Percentiles rank a stretch among this genome's conserved stretches.
Conservation (phyloP, 2,329 filamentous ascomycete species). For the Alternaria postmessia region DNA sequence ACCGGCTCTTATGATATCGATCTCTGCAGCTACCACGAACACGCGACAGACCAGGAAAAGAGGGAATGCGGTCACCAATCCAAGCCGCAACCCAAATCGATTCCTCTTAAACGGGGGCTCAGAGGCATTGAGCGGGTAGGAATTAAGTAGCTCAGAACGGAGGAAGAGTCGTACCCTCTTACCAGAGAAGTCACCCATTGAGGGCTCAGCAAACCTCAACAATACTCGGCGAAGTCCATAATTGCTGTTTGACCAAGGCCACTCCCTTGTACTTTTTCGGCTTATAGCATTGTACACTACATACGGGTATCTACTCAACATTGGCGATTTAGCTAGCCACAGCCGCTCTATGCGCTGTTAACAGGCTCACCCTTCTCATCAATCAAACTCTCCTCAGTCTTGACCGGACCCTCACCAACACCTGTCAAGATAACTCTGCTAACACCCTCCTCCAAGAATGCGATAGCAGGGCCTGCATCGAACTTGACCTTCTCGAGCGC, state of each 20-base stretch:
- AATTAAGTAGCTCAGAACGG: too few species aligned
- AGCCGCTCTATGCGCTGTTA: constrained; percentile 16
- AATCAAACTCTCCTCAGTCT: constrained; percentile 79
- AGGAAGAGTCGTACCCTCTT: too few species aligned
- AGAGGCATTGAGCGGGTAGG: too few species aligned
- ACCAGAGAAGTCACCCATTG: too few species aligned
- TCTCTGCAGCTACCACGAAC: neutral
- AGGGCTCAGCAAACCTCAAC: too few species aligned
- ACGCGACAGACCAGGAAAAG: neutral
- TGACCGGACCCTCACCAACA: constrained; percentile 87
- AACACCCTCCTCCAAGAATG: constrained; percentile 75
- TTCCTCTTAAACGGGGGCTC: too few species aligned
- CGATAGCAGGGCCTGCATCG: constrained; percentile 49
- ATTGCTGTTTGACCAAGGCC: too few species aligned
- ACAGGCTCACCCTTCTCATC: constrained; percentile 62
- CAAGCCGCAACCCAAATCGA: too few species aligned
- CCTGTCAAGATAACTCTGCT: constrained; percentile 89
- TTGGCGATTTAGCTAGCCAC: neutral
- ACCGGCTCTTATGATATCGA: neutral
- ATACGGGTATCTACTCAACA: constrained; percentile 15
- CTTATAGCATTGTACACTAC: neutral
- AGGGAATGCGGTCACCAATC: too few species aligned
- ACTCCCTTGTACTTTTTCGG: too few species aligned
- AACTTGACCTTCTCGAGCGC: constrained; percentile 71
- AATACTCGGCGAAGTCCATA: too few species aligned